Percentiles rank a stretch among this genome's conserved stretches.
Evolutionary conservation across 768 basidiomycete genomes (phyloP).

Genomic region (Floccularia luteovirens): DNA sequence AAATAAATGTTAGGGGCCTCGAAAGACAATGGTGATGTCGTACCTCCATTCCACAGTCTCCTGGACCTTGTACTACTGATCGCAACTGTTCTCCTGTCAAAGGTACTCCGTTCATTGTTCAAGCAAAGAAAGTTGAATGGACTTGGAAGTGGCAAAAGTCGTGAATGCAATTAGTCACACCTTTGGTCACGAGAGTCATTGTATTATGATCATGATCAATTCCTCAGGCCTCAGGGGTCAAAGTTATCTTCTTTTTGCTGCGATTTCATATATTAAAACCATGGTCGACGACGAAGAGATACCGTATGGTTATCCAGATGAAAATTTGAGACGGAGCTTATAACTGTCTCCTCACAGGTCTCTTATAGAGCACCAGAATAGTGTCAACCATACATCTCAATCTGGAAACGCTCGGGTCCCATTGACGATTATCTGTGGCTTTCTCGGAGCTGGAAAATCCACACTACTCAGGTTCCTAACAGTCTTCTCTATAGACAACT

Average conservation of each 20-base stretch:
- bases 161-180: neutral
- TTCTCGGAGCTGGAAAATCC: conserved; percentile 92
- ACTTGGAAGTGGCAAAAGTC: neutral
- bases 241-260: no score
- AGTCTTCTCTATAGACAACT: neutral
- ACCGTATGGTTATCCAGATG: conserved; percentile 31
- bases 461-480: conserved; percentile 73
- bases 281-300: conserved; percentile 50
- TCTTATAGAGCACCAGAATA: conserved; percentile 6
- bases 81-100: conserved; percentile 38
- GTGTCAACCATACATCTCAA: conserved; percentile 16
- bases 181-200: conserved; percentile 1
- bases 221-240: no score
- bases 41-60: conserved; percentile 83
- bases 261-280: no score
- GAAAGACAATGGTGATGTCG: neutral
- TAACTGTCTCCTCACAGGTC: conserved; percentile 10
- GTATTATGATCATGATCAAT: no score
- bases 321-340: neutral
- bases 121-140: neutral
- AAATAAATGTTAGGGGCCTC: conserved; percentile 1
- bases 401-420: conserved; percentile 43
- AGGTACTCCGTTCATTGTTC: conserved; percentile 7
- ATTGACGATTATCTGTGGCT: conserved; percentile 91
- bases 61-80: conserved; percentile 68